Evolutionary conservation across 345 rosid genomes (phyloP), one percentile per base, ranked within the genome.

Genomic region (Moricandia moricandioides): DNA sequence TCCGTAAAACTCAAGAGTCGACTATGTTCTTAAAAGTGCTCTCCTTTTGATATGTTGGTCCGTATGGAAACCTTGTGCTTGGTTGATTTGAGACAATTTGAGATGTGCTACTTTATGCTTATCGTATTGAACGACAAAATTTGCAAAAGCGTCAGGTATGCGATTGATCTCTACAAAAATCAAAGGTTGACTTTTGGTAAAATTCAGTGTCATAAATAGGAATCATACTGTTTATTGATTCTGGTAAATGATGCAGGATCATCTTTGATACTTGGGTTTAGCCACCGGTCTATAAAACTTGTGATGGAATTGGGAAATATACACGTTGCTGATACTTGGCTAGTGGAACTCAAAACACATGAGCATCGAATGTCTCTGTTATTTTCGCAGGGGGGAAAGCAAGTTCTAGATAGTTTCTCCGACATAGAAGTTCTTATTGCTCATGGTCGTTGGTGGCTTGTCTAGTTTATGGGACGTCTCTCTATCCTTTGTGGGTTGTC

Each of bases 31-130:
- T 55, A 21, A 49, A 65, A 71, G 69, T 77, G 77, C 73, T 71
- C 72, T 78, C 81, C 64, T 78, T 78, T 65, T 78, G 81, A 78
- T 71, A 78, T 78, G 81, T 78, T 78, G 81, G 34, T 78, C 77
- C 73, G 2, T 71, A 59, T 71, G 77, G 81, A 72, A 76, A 59
- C 77, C 68, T 78, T 78, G 81, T 78, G 30, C 47, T 77, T 77
- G 80, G 76, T 65, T 77, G 81, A 51, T 78, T 78, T 78, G 77
- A 78, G 77, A 78, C 68, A 71, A 78, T 78, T 65, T 78, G 68
- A 78, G 81, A 78, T 78, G 81, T 78, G 77, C 77, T 78, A 77
- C 81, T 77, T 78, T 71, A 72, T 78, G 81, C 69, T 78, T 78
- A 71, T 77, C 80, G 72, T 77, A 58, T 65, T 71, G 81, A 78